phyloP scores from a whole-genome alignment of 2,329 filamentous ascomycete genomes.

The Fusarium sp. region DNA sequence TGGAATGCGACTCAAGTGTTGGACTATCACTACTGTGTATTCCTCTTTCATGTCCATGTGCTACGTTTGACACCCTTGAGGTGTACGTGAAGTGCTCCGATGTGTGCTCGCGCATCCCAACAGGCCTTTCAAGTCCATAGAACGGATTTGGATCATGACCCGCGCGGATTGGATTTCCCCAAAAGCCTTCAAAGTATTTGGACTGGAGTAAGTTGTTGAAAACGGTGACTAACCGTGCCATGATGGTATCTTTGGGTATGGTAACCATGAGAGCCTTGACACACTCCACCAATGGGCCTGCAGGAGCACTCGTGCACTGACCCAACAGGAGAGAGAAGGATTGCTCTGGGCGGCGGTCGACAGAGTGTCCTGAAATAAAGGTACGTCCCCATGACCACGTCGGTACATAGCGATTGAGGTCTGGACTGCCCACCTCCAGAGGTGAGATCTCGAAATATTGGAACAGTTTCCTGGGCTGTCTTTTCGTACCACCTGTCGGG shows the following conservation, averaged over 20 bases:
- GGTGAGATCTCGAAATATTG: conserved; percentile 46
- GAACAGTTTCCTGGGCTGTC: conserved; percentile 5
- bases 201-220: conserved; percentile 28
- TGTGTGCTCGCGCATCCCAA: background rate
- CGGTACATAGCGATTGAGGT: conserved; percentile 38
- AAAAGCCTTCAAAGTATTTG: conserved; percentile 34
- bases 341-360: conserved; percentile 39
- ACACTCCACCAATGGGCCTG: conserved; percentile 32
- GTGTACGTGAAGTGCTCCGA: background rate
- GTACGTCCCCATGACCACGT: conserved; percentile 44
- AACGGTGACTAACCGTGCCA: conserved; percentile 14
- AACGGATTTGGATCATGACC: conserved; percentile 45
- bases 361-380: conserved; percentile 34
- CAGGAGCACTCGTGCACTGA: conserved; percentile 42
- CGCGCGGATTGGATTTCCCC: conserved; percentile 43
- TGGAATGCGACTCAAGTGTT: accelerated
- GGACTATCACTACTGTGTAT: accelerated
- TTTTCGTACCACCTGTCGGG: accelerated
- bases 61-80: accelerated
- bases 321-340: conserved; percentile 35
- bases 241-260: conserved; percentile 30
- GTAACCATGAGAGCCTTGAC: conserved; percentile 36
- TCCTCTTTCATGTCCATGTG: accelerated
- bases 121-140: conserved; percentile 31
- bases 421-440: conserved; percentile 33